Conservation (phyloP, 2,329 filamentous ascomycete species). For the Neofusicoccum sp. region DNA sequence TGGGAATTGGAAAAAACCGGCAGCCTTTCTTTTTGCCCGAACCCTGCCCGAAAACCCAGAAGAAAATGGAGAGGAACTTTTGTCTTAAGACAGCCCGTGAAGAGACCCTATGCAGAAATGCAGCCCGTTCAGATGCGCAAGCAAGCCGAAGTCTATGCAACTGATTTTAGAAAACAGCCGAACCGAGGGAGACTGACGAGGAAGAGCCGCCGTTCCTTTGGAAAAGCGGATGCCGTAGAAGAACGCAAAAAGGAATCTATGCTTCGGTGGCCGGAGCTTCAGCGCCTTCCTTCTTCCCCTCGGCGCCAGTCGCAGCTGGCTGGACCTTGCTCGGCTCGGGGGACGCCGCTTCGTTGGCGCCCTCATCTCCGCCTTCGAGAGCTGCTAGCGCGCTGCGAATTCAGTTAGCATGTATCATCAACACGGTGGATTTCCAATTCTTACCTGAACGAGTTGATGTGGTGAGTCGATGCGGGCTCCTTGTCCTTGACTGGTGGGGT, state of each 20-base stretch:
- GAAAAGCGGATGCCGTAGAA: conserved; percentile 13
- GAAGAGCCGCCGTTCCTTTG: conserved; percentile 1
- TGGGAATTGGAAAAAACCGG: conserved; percentile 13
- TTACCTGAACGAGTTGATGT: conserved; percentile 91
- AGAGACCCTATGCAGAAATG: conserved; percentile 21
- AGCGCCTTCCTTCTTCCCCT: conserved; percentile 24
- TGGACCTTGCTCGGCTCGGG: conserved; percentile 25
- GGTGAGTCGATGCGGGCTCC: conserved; percentile 59
- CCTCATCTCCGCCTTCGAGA: conserved; percentile 55
- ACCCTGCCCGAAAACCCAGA: conserved; percentile 5
- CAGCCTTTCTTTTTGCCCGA: conserved; percentile 13
- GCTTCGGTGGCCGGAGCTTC: conserved; percentile 33
- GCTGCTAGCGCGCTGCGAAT: conserved; percentile 51
- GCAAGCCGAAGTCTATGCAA: conserved; percentile 30
- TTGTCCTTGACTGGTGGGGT: conserved; percentile 72
- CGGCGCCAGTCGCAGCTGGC: conserved; percentile 23
- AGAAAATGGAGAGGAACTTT: conserved; percentile 15
- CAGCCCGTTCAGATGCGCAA: conserved; percentile 24
- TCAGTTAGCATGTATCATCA: conserved; percentile 22
- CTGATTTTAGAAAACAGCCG: conserved; percentile 9
- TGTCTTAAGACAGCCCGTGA: conserved; percentile 18
- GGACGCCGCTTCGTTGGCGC: conserved; percentile 38
- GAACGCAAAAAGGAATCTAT: conserved; percentile 26
- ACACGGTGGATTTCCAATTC: conserved; percentile 29
- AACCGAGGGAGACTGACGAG: conserved; percentile 7